These are phyloP conservation scores for Tolypocladium ovalisporum DNA, from an alignment of 2,329 filamentous ascomycete genomes.

Conservation along the genomic window DNA sequence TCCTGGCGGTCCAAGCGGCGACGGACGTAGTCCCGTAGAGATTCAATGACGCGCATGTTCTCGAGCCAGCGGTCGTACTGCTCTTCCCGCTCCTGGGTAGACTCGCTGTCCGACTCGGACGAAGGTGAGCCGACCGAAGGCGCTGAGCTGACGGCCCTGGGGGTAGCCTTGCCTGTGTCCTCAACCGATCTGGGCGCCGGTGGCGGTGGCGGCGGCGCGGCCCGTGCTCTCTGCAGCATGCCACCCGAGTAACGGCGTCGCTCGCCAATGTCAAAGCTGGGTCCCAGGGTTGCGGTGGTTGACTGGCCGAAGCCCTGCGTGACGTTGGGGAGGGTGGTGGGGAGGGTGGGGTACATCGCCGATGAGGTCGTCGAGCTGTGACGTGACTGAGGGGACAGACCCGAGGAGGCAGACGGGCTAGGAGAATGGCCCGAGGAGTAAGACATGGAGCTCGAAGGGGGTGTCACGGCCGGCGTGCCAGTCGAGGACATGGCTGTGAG, in stretches of 20 bases:
- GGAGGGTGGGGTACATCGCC: slow-evolving; percentile 64
- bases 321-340: slow-evolving; percentile 44
- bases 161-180: slow-evolving; percentile 28
- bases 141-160: slow-evolving; percentile 31
- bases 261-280: slow-evolving; percentile 51
- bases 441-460: slow-evolving; percentile 63
- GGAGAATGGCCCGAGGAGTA: slow-evolving; percentile 72
- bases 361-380: slow-evolving; percentile 48
- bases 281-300: slow-evolving; percentile 60
- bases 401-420: slow-evolving; percentile 52
- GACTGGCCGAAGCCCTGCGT: slow-evolving; percentile 60
- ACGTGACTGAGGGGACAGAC: slow-evolving; percentile 55
- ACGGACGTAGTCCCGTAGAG: slow-evolving; percentile 45
- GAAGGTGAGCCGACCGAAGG: slow-evolving; percentile 40
- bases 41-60: slow-evolving; percentile 55
- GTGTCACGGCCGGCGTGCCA: slow-evolving; percentile 67
- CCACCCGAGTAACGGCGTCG: slow-evolving; percentile 56
- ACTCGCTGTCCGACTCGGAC: slow-evolving; percentile 43
- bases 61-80: slow-evolving; percentile 55
- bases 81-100: slow-evolving; percentile 46
- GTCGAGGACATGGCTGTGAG: slow-evolving; percentile 47
- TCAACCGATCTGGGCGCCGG: slow-evolving; percentile 18
- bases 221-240: slow-evolving; percentile 50
- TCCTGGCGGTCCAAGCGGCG: slow-evolving; percentile 46
- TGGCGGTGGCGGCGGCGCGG: slow-evolving; percentile 27